These are phyloP conservation scores for Rhizopus delemar DNA, from an alignment of 371 early-diverging fungal species.

Conservation along the genomic window DNA sequence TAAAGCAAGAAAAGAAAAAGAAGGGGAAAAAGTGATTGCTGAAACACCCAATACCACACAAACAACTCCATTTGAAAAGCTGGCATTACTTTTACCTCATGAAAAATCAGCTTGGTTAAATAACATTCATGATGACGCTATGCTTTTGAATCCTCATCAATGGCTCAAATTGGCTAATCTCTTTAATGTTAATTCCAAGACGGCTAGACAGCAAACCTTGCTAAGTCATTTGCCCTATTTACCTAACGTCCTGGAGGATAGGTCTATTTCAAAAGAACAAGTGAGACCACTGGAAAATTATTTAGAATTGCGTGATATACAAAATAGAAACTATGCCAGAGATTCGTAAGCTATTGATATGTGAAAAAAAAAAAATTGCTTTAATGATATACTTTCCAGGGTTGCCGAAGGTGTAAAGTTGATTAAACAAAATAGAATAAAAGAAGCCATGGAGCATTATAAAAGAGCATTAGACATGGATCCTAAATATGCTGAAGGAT, in stretches of 20 bases:
- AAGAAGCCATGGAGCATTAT: constrained; percentile 46
- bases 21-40: constrained; percentile 1
- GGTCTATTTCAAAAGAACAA: constrained; percentile 15
- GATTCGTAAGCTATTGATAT: constrained; percentile 38
- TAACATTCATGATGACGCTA: constrained; percentile 37
- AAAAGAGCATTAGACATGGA: constrained; percentile 55
- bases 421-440: constrained; percentile 26
- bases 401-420: constrained; percentile 45
- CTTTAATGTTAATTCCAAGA: constrained; percentile 45
- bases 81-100: constrained; percentile 14
- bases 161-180: constrained; percentile 44
- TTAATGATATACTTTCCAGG: constrained; percentile 15
- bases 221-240: constrained; percentile 9
- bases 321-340: constrained; percentile 49
- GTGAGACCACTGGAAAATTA: constrained; percentile 34
- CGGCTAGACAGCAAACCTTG: constrained; percentile 31
- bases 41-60: background rate
- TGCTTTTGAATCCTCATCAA: constrained; percentile 46
- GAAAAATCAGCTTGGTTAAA: constrained; percentile 40
- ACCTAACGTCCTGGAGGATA: constrained; percentile 16
- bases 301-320: constrained; percentile 42
- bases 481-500: constrained; percentile 51
- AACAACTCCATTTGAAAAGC: constrained; percentile 21
- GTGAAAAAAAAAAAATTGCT: too few relatives aligned
- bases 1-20: constrained; percentile 28